phyloP scores from a whole-genome alignment of 495 filamentous ascomycete genomes.

The Penicillium desertorum region DNA sequence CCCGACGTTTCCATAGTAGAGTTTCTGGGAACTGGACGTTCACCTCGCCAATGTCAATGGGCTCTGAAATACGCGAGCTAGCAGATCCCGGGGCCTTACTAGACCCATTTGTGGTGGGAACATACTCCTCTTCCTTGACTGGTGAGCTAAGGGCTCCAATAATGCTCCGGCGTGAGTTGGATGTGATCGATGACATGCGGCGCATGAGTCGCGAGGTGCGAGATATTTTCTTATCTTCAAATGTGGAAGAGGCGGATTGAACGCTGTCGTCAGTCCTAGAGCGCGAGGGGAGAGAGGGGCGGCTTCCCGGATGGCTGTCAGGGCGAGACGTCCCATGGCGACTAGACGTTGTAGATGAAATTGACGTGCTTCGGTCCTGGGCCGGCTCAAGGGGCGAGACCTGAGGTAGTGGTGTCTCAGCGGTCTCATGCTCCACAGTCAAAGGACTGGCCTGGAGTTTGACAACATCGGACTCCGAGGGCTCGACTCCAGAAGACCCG shows the following conservation, averaged over 20 bases:
- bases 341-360: conserved; percentile 36
- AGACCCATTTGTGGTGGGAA: conserved; percentile 37
- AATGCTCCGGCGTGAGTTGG: conserved; percentile 59
- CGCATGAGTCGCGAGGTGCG: conserved; percentile 73
- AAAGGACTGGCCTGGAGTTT: conserved; percentile 71
- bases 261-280: conserved; percentile 37
- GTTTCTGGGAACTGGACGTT: conserved; percentile 94
- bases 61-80: conserved; percentile 25
- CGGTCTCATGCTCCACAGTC: conserved; percentile 65
- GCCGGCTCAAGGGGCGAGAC: conserved; percentile 16
- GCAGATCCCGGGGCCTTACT: conserved; percentile 32
- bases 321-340: conserved; percentile 28
- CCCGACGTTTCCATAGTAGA: conserved; percentile 86
- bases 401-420: conserved; percentile 27
- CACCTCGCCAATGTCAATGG: conserved; percentile 76
- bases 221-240: conserved; percentile 66
- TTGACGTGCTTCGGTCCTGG: conserved; percentile 39
- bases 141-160: conserved; percentile 54
- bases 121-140: conserved; percentile 60
- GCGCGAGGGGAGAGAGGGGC: conserved; percentile 41
- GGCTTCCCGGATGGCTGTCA: conserved; percentile 33
- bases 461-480: conserved; percentile 48
- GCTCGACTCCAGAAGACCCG: conserved; percentile 37
- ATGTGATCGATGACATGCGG: conserved; percentile 70
- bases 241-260: conserved; percentile 40